Percentiles rank a stretch among this genome's conserved stretches.
These are phyloP conservation scores for Carnegiea gigantea DNA, from an alignment of 179 eudicot species.

Conservation along the genomic window DNA sequence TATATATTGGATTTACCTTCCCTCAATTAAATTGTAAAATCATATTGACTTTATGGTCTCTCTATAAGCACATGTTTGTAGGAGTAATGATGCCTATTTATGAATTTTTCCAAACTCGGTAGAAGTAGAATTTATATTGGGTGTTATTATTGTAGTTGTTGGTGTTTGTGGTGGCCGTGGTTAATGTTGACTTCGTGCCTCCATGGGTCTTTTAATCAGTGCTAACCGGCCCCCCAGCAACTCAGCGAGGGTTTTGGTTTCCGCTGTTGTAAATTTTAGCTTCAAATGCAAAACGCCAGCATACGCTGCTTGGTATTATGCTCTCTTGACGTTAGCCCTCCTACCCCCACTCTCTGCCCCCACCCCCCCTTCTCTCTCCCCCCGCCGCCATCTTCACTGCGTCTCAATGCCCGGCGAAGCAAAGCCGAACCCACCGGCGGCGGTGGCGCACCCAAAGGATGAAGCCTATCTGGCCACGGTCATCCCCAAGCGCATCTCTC, in stretches of 20 bases:
- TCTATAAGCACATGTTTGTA: background rate
- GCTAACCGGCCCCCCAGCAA: too few species aligned
- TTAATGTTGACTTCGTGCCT: too few species aligned
- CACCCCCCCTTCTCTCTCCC: background rate
- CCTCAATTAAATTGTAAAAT: too few species aligned
- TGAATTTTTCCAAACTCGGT: too few species aligned
- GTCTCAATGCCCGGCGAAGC: constrained; percentile 22
- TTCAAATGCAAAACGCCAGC: background rate
- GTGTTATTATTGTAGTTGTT: too few species aligned
- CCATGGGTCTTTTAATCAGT: too few species aligned
- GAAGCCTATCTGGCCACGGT: constrained; percentile 56
- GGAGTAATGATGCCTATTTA: too few species aligned
- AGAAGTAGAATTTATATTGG: too few species aligned
- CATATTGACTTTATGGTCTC: too few species aligned
- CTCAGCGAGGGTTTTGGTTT: background rate
- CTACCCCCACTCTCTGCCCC: too few species aligned
- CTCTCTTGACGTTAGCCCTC: background rate
- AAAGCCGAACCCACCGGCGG: background rate
- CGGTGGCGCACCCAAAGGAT: constrained; percentile 41
- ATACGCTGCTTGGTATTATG: background rate
- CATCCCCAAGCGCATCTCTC: constrained; percentile 56
- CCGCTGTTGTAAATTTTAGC: background rate
- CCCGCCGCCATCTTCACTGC: constrained; percentile 14
- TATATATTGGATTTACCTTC: too few species aligned
- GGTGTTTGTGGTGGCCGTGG: too few species aligned